Percentiles rank a stretch among this genome's conserved stretches.
Conservation (phyloP, 441 rosid genomes). For the Populus trichocarpa region DNA sequence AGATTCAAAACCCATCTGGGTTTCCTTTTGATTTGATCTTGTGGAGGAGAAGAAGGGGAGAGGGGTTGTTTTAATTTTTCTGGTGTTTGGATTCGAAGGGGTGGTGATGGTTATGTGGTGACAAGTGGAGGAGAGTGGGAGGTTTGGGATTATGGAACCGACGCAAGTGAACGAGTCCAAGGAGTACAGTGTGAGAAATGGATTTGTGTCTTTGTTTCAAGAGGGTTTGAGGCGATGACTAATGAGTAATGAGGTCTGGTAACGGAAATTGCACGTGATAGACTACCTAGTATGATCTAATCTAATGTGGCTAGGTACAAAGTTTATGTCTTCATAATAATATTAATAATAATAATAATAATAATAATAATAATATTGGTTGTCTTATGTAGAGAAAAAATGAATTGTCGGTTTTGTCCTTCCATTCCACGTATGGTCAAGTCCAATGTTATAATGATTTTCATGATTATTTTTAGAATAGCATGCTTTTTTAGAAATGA, state of each 20-base stretch:
- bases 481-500: neutral
- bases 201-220: neutral
- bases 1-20: neutral
- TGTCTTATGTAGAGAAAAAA: too few relatives aligned
- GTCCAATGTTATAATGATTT: neutral
- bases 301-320: neutral
- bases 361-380: neutral
- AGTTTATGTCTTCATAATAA: neutral
- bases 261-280: too few relatives aligned
- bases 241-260: too few relatives aligned
- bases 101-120: neutral
- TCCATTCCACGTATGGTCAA: neutral
- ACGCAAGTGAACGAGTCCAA: neutral
- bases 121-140: constrained; percentile 14
- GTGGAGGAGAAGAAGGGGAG: neutral
- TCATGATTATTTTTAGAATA: too few relatives aligned
- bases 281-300: neutral
- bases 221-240: neutral
- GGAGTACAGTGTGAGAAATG: neutral
- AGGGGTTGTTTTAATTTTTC: neutral
- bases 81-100: neutral
- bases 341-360: too few relatives aligned
- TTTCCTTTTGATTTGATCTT: neutral
- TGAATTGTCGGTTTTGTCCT: neutral
- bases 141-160: neutral